Percentiles rank a stretch among this genome's conserved stretches.
Conservation (phyloP, 208 protist species). For the Leishmania arabica region DNA sequence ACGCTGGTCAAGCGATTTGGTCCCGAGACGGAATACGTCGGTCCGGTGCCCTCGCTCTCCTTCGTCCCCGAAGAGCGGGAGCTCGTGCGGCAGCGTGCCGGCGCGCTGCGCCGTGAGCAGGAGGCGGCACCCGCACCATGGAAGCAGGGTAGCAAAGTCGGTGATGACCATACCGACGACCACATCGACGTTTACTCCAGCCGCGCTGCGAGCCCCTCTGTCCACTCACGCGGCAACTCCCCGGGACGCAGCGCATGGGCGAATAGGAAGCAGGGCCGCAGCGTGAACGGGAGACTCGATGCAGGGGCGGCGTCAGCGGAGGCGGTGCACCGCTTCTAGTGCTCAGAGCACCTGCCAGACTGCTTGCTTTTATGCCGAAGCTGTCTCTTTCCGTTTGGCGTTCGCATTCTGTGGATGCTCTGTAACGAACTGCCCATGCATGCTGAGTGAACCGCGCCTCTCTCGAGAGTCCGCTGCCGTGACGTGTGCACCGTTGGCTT, state of each 20-base stretch:
- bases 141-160: background rate
- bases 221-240: too few species aligned
- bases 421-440: background rate
- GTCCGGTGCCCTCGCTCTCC: constrained; percentile 48
- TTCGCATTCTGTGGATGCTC: background rate
- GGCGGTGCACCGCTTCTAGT: constrained; percentile 6
- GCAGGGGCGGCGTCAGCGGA: background rate
- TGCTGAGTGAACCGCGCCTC: background rate
- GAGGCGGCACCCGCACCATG: constrained; percentile 21
- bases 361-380: constrained; percentile 17
- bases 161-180: background rate
- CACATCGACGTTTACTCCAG: constrained; percentile 1
- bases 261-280: background rate
- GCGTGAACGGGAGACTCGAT: background rate
- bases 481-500: background rate
- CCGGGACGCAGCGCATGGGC: too few species aligned
- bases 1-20: constrained; percentile 52
- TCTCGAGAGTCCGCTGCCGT: background rate
- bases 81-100: constrained; percentile 18
- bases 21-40: constrained; percentile 34
- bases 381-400: background rate
- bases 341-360: background rate
- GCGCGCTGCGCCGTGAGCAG: constrained; percentile 17
- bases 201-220: background rate
- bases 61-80: constrained; percentile 49